These are phyloP conservation scores for Plantago major DNA, from an alignment of 257 asterid species.

Conservation along the genomic window DNA sequence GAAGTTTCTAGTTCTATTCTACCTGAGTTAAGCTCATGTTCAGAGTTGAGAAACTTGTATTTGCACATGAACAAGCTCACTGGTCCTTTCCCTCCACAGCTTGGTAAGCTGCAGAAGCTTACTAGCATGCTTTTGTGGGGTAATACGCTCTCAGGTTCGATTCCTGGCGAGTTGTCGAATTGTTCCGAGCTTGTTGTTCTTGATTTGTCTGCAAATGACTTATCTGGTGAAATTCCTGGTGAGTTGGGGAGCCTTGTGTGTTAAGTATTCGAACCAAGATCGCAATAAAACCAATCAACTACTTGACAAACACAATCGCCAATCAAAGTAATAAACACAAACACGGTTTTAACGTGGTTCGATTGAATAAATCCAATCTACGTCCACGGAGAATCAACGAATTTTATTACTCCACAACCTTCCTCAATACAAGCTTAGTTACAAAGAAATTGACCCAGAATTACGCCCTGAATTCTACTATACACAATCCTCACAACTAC, in stretches of 20 bases:
- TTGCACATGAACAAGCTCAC: conserved; percentile 79
- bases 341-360: too few species aligned
- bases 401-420: too few species aligned
- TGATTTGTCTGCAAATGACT: conserved; percentile 64
- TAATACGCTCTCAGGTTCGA: conserved; percentile 54
- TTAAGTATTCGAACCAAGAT: too few species aligned
- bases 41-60: conserved; percentile 67
- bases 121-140: conserved; percentile 91
- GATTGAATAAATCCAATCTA: too few species aligned
- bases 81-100: conserved; percentile 60
- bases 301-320: too few species aligned
- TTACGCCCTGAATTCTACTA: too few species aligned
- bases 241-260: conserved; percentile 50
- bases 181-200: conserved; percentile 70
- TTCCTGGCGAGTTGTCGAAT: conserved; percentile 58
- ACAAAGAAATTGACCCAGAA: too few species aligned
- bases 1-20: conserved; percentile 78
- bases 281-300: too few species aligned
- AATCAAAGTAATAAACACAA: too few species aligned
- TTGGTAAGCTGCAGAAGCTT: conserved; percentile 66
- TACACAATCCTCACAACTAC: too few species aligned
- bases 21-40: conserved; percentile 56
- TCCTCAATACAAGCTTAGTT: too few species aligned
- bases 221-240: conserved; percentile 69
- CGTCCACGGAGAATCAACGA: too few species aligned